These are phyloP conservation scores for Fusarium sp. DNA, from an alignment of 2,329 filamentous ascomycete species.

Conservation along the genomic window DNA sequence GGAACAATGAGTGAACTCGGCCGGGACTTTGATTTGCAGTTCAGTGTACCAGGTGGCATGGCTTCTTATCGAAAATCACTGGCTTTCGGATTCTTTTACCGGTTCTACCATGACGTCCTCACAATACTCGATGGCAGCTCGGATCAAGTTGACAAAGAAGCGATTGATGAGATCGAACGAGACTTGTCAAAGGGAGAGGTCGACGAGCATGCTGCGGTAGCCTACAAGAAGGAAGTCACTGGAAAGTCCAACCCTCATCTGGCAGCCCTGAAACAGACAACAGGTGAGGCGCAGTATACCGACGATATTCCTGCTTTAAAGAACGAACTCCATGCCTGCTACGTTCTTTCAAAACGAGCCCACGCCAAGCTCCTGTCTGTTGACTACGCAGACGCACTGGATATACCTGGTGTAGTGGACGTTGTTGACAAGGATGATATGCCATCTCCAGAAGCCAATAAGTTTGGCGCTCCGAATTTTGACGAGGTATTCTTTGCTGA, in stretches of 20 bases:
- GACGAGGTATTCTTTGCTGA: constrained; percentile 96
- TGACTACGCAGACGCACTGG: constrained; percentile 81
- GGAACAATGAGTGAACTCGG: constrained; percentile 92
- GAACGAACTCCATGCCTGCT: constrained; percentile 90
- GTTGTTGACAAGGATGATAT: constrained; percentile 89
- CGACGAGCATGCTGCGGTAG: constrained; percentile 80
- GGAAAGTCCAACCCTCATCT: constrained; percentile 91
- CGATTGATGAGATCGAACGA: constrained; percentile 86
- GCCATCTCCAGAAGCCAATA: constrained; percentile 84
- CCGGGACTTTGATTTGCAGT: constrained; percentile 88
- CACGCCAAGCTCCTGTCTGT: constrained; percentile 88
- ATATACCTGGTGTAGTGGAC: constrained; percentile 87
- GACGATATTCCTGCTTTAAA: constrained; percentile 91
- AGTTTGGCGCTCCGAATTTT: constrained; percentile 86
- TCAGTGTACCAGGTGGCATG: constrained; percentile 97
- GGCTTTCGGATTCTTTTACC: constrained; percentile 94
- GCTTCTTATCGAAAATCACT: constrained; percentile 94
- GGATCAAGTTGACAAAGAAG: constrained; percentile 75
- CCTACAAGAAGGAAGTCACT: constrained; percentile 85
- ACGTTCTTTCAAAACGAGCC: constrained; percentile 90
- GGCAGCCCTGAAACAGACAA: constrained; percentile 92
- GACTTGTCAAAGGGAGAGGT: constrained; percentile 85
- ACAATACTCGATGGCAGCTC: constrained; percentile 67
- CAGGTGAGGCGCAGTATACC: constrained; percentile 95
- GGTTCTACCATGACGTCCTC: constrained; percentile 93